Percentiles rank a stretch among this genome's conserved stretches.
These are phyloP conservation scores for Eutrema yunnanense DNA, from an alignment of 345 rosid species.

Conservation along the genomic window DNA sequence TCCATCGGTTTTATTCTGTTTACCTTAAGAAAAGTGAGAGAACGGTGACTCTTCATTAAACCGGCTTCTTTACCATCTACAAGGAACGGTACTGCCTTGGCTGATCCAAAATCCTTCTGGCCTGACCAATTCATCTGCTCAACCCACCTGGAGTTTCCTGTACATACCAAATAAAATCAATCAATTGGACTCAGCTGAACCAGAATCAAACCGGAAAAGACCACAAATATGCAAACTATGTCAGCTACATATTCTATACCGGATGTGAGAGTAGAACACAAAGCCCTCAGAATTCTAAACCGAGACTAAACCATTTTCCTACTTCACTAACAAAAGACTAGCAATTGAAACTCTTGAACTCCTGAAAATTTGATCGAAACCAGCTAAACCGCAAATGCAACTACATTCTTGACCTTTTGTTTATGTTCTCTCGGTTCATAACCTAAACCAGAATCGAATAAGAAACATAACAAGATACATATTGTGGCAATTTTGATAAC, in stretches of 20 bases:
- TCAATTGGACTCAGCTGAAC: background rate
- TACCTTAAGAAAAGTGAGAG: constrained; percentile 73
- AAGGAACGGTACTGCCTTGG: constrained; percentile 43
- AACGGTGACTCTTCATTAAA: constrained; percentile 54
- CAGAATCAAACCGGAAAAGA: background rate
- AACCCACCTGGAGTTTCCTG: constrained; percentile 84
- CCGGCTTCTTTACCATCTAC: constrained; percentile 64
- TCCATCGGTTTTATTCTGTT: background rate
- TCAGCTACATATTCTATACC: background rate
- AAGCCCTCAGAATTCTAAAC: background rate
- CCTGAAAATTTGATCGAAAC: background rate
- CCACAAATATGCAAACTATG: background rate
- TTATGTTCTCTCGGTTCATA: too few species aligned
- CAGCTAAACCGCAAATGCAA: background rate
- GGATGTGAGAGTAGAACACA: background rate
- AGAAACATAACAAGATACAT: background rate
- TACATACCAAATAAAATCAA: background rate
- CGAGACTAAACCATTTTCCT: background rate
- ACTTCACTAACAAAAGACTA: background rate
- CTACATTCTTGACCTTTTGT: background rate
- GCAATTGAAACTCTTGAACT: background rate
- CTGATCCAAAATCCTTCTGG: constrained; percentile 41
- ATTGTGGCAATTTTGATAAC: background rate
- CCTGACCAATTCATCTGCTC: constrained; percentile 77
- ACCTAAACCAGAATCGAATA: background rate